Evolutionary conservation across 225 moss, liverwort and hornwort genomes (phyloP).

Genomic region (Rhytidiadelphus loreus): DNA sequence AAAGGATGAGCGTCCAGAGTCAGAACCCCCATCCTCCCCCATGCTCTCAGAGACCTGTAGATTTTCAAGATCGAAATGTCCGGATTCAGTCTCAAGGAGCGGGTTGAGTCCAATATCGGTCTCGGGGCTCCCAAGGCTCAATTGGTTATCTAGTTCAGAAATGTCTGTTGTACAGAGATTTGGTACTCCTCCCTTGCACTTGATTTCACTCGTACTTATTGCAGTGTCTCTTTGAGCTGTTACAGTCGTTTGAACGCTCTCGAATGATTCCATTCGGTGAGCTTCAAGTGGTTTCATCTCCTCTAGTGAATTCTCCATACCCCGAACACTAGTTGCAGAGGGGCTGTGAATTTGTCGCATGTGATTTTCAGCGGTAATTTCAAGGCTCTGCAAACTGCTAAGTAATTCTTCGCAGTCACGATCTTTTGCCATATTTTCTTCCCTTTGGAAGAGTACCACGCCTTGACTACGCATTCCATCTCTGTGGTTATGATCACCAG

Average conservation of each 20-base stretch:
- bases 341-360: neutral
- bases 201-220: neutral
- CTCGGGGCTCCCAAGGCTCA: neutral
- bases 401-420: neutral
- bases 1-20: neutral
- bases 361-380: neutral
- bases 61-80: neutral
- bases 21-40: neutral
- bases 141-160: neutral
- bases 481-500: neutral
- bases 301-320: neutral
- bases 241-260: neutral
- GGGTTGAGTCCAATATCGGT: neutral
- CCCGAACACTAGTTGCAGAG: neutral
- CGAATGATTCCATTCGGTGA: neutral
- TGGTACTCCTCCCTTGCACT: neutral
- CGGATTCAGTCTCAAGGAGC: neutral
- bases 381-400: neutral
- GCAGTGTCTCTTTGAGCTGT: neutral
- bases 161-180: neutral
- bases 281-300: neutral
- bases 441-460: neutral
- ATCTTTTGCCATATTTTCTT: neutral
- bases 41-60: neutral
- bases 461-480: neutral